phyloP scores from a whole-genome alignment of 208 protist genomes.

The Wallacemonas sp. region DNA sequence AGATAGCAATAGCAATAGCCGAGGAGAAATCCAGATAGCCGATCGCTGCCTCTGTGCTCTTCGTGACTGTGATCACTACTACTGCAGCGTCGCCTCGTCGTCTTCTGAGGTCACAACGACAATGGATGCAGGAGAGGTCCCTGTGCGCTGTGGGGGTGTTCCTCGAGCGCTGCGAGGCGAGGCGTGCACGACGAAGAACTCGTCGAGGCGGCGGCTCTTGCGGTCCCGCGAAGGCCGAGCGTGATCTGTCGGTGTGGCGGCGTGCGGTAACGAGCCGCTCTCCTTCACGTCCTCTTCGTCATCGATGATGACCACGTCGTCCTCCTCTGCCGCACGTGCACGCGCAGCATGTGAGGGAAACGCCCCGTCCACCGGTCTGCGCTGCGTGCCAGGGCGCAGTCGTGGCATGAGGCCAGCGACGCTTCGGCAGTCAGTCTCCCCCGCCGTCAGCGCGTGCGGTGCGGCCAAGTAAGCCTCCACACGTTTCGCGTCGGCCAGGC shows the following conservation, averaged over 20 bases:
- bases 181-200: slow-evolving; percentile 13
- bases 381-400: background rate
- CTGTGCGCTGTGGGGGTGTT: background rate
- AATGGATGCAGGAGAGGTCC: background rate
- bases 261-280: too few species aligned
- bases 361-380: too few species aligned
- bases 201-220: slow-evolving; percentile 8
- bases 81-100: background rate
- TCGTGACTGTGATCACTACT: background rate
- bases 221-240: slow-evolving; percentile 1
- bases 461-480: slow-evolving; percentile 21
- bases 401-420: background rate
- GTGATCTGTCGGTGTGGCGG: too few species aligned
- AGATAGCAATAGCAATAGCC: background rate
- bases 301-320: slow-evolving; percentile 3
- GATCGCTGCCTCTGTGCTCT: background rate
- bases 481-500: slow-evolving; percentile 31
- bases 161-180: background rate
- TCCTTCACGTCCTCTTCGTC: background rate
- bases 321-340: background rate
- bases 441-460: too few species aligned
- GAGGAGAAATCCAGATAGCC: background rate
- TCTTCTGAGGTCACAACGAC: background rate
- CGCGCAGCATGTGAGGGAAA: background rate
- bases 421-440: background rate